Evolutionary conservation across 2,329 filamentous ascomycete genomes (phyloP), one percentile per base, ranked within the genome.

Genomic region (Colletotrichum falcatum): DNA sequence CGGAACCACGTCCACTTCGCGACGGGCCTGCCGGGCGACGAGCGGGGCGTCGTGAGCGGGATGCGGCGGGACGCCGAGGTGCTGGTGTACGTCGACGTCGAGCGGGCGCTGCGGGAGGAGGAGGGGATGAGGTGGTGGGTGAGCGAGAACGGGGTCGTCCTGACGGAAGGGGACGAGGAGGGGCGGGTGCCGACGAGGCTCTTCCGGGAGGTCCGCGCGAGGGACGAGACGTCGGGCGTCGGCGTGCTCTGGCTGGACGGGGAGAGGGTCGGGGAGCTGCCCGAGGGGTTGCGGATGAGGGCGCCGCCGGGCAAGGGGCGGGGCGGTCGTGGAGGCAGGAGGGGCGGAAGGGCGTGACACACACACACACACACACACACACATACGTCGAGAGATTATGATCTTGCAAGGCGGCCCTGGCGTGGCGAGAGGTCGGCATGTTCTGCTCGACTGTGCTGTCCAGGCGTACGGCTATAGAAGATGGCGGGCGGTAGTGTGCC

Each of bases 1-100:
- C 83, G 96, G 64, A 97, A 92, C 73, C 95, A 98, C 77, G 91
- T 98, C 35, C 96, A 99, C 81, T 97, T 96, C 78, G 93, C 93
- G 2, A 89, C 90, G 7, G 94, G 93, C 0, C 83, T 95, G 16
- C 90, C 92, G 0, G 83, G 81, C 60, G 81, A 81, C 16, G 80
- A 74, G 16, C 71, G 46, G 14, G 75, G 77, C 3, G 92, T 95
- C 2, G 87, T 95, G 30, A 94, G 91, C 48, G 94, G 94, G 0
- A 97, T 97, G 93, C 86, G 95, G 28, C 85, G 77, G 74, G 94
- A 90, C 78, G 92, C 93, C 7, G 91, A 96, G 81, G 81, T 97
- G 49, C 77, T 97, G 72, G 87, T 98, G 35, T 93, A 93, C 80
- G 83, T 97, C 66, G 90, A 97, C 80, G 81, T 97, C 35, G 81